A percentile compares a stretch with the other conserved stretches of the same genome.
phyloP scores from a whole-genome alignment of 2,329 filamentous ascomycete genomes.

The Fusarium sp. region DNA sequence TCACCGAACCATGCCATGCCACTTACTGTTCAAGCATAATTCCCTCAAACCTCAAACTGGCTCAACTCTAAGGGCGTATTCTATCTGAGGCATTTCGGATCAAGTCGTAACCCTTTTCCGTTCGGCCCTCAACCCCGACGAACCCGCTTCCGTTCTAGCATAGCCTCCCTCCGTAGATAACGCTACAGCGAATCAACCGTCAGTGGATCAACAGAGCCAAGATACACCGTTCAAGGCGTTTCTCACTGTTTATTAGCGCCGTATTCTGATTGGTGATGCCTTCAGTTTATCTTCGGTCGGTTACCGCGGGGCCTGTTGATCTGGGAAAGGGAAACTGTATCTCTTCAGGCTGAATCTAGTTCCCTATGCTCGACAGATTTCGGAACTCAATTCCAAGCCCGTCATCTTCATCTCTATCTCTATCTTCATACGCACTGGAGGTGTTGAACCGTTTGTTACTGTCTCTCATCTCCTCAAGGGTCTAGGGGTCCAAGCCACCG shows the following conservation, averaged over 20 bases:
- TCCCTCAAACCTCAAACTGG: conserved; percentile 3
- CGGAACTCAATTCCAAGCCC: background rate
- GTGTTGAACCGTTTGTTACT: conserved; percentile 11
- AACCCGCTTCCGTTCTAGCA: conserved; percentile 15
- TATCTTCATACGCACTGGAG: background rate
- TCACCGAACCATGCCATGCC: conserved; percentile 27
- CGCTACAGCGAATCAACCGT: conserved; percentile 13
- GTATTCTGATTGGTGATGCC: conserved; percentile 32
- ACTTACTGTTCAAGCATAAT: conserved; percentile 7
- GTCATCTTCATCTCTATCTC: background rate
- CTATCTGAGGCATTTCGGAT: background rate
- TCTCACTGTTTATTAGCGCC: conserved; percentile 24
- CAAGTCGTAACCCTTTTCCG: background rate
- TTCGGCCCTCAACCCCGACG: conserved; percentile 22
- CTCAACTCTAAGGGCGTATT: background rate
- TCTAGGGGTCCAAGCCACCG: conserved; percentile 24
- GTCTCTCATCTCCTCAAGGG: conserved; percentile 6
- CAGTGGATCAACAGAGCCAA: background rate
- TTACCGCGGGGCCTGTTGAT: conserved; percentile 33
- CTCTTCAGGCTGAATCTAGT: conserved; percentile 22
- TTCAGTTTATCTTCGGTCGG: conserved; percentile 19
- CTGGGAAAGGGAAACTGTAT: conserved; percentile 10
- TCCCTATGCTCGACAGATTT: background rate
- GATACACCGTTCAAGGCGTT: conserved; percentile 3
- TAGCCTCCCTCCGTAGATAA: conserved; percentile 28